phyloP scores from a whole-genome alignment of 441 rosid species.

The Viola pubescens region DNA sequence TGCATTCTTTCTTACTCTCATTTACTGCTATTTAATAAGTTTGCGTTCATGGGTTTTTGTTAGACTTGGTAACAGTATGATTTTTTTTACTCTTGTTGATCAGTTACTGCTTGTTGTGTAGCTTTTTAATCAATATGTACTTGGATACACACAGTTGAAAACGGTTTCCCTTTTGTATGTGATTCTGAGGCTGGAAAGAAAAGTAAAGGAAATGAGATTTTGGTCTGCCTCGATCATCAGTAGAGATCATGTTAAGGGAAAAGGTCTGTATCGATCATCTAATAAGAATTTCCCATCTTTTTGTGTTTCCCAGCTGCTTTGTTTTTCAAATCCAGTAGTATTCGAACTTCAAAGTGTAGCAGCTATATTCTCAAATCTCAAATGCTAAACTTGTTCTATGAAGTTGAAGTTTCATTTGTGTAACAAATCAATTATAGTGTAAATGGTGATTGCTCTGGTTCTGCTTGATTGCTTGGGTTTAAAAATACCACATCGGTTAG shows the following conservation, averaged over 20 bases:
- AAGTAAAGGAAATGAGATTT: background rate
- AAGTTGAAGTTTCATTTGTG: no score
- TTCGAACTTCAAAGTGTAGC: no score
- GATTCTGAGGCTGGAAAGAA: background rate
- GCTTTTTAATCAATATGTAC: background rate
- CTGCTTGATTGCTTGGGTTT: slow-evolving; percentile 15
- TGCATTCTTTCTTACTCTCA: background rate
- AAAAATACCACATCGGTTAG: no score
- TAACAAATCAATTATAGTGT: background rate
- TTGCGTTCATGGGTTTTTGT: slow-evolving; percentile 11
- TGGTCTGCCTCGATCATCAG: no score
- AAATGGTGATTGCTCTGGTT: background rate
- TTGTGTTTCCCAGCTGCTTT: no score
- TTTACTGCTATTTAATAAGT: background rate
- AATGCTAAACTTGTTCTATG: no score
- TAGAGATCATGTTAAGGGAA: no score
- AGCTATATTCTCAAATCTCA: no score
- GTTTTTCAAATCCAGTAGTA: no score
- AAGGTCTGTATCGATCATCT: no score
- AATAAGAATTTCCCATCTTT: no score
- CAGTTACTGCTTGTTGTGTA: background rate
- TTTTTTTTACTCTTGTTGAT: background rate
- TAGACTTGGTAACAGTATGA: background rate
- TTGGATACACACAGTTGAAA: background rate
- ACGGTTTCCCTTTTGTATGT: background rate